These are phyloP conservation scores for Monosporozyma aerobia DNA, from an alignment of 805 yeast genomes.

Conservation along the genomic window DNA sequence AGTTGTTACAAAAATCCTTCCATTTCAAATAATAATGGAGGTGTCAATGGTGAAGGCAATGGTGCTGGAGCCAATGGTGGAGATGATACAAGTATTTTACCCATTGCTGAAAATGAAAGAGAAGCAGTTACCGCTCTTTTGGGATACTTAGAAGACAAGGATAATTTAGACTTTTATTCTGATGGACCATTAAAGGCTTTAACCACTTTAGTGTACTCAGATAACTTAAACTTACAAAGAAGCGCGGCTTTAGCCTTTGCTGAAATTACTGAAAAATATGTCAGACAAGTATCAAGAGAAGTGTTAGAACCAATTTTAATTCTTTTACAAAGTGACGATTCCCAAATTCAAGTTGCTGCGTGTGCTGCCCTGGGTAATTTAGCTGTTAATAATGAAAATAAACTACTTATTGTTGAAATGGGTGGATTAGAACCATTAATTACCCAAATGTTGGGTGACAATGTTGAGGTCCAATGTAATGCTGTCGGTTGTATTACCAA, in stretches of 20 bases:
- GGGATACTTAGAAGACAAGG: constrained; percentile 75
- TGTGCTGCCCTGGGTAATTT: constrained; percentile 98
- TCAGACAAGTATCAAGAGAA: constrained; percentile 79
- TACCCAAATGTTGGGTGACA: constrained; percentile 94
- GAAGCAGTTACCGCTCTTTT: constrained; percentile 89
- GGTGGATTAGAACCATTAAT: constrained; percentile 95
- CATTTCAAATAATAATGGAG: constrained; percentile 2
- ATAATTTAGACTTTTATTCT: constrained; percentile 77
- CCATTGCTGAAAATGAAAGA: constrained; percentile 92
- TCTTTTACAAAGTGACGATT: constrained; percentile 74
- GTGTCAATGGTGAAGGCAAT: background rate
- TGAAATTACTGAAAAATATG: constrained; percentile 94
- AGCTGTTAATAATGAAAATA: constrained; percentile 94
- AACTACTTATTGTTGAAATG: constrained; percentile 89
- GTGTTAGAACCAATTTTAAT: constrained; percentile 90
- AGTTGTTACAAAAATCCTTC: constrained; percentile 34
- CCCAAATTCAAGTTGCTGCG: constrained; percentile 96
- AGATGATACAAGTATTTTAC: constrained; percentile 46
- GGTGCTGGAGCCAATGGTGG: constrained; percentile 5
- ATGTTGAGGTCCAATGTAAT: constrained; percentile 96
- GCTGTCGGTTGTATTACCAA: constrained; percentile 99
- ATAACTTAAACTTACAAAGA: constrained; percentile 88
- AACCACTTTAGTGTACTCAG: constrained; percentile 87
- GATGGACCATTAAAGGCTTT: constrained; percentile 75
- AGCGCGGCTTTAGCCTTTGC: constrained; percentile 98